These are phyloP conservation scores for Phytophthora litchii DNA, from an alignment of 352 stramenopile species.

Conservation along the genomic window DNA sequence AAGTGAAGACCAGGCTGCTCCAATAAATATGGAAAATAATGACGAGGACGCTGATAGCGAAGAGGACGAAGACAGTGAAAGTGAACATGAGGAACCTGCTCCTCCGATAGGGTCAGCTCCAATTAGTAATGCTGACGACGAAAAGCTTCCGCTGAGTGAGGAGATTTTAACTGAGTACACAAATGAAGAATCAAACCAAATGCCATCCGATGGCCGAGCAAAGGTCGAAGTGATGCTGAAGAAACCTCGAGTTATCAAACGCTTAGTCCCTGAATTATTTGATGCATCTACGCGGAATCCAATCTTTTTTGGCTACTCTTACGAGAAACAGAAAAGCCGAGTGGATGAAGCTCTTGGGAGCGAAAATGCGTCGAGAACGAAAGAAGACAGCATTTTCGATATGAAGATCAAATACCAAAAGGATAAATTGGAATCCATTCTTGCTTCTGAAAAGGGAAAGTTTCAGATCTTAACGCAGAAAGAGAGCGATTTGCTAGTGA, in stretches of 20 bases:
- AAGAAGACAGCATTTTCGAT: slow-evolving; percentile 61
- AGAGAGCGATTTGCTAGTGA: slow-evolving; percentile 47
- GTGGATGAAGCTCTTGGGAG: slow-evolving; percentile 43
- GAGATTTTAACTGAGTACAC: slow-evolving; percentile 40
- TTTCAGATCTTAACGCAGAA: slow-evolving; percentile 55
- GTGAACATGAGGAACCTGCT: slow-evolving; percentile 17
- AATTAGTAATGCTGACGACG: slow-evolving; percentile 7
- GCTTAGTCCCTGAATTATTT: slow-evolving; percentile 45
- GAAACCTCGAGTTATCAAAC: slow-evolving; percentile 57
- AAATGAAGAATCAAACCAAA: slow-evolving; percentile 13
- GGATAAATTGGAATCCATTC: slow-evolving; percentile 36
- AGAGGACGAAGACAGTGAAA: slow-evolving; percentile 30
- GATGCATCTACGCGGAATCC: slow-evolving; percentile 55
- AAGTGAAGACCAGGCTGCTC: background rate
- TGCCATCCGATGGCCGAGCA: slow-evolving; percentile 16
- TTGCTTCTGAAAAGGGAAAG: slow-evolving; percentile 62
- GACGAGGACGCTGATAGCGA: slow-evolving; percentile 30
- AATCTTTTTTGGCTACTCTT: slow-evolving; percentile 77
- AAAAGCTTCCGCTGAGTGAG: slow-evolving; percentile 24
- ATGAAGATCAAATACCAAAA: slow-evolving; percentile 51
- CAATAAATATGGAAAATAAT: slow-evolving; percentile 20
- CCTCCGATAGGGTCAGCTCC: slow-evolving; percentile 8
- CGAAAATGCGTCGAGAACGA: slow-evolving; percentile 31
- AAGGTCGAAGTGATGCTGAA: slow-evolving; percentile 46
- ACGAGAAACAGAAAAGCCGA: slow-evolving; percentile 46